Percentiles rank a stretch among this genome's conserved stretches.
phyloP scores from a whole-genome alignment of 2,329 filamentous ascomycete genomes.

The Coleophoma crateriformis region DNA sequence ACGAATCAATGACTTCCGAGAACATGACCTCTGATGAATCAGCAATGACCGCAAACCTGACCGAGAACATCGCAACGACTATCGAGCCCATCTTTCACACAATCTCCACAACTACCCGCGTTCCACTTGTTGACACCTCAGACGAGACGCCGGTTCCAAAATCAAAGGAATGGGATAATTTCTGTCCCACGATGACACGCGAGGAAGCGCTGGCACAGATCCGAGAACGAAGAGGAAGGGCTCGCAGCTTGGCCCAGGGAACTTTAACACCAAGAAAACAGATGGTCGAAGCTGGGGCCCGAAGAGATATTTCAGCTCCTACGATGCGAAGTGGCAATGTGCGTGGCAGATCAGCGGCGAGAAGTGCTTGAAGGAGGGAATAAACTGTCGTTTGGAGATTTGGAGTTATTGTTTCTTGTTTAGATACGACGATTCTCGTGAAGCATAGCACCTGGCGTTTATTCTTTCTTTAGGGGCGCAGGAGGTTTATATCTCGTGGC shows the following conservation, averaged over 20 bases:
- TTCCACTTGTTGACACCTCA: conserved; percentile 21
- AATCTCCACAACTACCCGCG: conserved; percentile 25
- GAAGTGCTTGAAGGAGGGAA: background rate
- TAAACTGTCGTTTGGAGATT: conserved; percentile 1
- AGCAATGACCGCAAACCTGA: conserved; percentile 24
- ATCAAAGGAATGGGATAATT: conserved; percentile 35
- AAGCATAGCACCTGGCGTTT: conserved; percentile 22
- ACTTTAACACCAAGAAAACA: conserved; percentile 52
- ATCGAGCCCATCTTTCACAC: conserved; percentile 21
- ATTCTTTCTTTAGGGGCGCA: background rate
- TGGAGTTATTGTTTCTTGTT: background rate
- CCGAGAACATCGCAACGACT: conserved; percentile 18
- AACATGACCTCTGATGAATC: conserved; percentile 15
- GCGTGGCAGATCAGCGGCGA: conserved; percentile 15
- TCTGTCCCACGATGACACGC: conserved; percentile 62
- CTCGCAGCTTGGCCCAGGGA: conserved; percentile 61
- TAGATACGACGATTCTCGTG: background rate
- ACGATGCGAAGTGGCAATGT: conserved; percentile 17
- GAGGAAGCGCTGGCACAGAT: conserved; percentile 75
- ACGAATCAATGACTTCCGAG: background rate
- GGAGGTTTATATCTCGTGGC: no score
- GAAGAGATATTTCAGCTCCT: conserved; percentile 26
- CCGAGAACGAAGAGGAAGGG: conserved; percentile 64
- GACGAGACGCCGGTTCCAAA: conserved; percentile 16
- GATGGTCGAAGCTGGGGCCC: conserved; percentile 18